Percentiles rank a stretch among this genome's conserved stretches.
Conservation (phyloP, 2,329 filamentous ascomycete species). For the Helotiales sp. region DNA sequence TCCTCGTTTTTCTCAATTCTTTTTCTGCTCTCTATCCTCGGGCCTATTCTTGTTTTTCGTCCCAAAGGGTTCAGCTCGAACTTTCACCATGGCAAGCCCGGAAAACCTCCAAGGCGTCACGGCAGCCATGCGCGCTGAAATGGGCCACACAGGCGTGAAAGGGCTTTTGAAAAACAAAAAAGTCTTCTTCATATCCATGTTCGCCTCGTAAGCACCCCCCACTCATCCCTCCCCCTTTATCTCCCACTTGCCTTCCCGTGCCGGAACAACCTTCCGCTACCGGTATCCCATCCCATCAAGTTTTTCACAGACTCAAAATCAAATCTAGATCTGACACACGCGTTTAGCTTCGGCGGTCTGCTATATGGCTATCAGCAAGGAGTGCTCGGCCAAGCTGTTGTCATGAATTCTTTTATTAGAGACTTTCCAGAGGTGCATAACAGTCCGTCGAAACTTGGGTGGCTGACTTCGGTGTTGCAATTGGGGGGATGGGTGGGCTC, state of each 20-base stretch:
- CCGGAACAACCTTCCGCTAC: not conserved
- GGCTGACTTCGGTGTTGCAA: slow-evolving; percentile 57
- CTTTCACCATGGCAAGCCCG: slow-evolving; percentile 12
- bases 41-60: no score
- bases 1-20: not conserved
- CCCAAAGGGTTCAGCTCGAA: not conserved
- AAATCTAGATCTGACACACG: not conserved
- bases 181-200: slow-evolving; percentile 48
- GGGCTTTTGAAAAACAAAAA: slow-evolving; percentile 43
- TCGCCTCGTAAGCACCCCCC: slow-evolving; percentile 45
- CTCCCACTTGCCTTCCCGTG: not conserved
- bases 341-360: slow-evolving; percentile 54
- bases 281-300: not conserved
- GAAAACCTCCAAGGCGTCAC: slow-evolving; percentile 18
- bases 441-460: slow-evolving; percentile 43
- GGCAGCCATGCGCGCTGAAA: slow-evolving; percentile 16
- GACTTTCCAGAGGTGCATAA: slow-evolving; percentile 53
- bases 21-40: not conserved
- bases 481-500: slow-evolving; percentile 56
- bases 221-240: not conserved
- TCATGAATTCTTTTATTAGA: slow-evolving; percentile 56
- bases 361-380: slow-evolving; percentile 61
- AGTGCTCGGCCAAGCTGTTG: slow-evolving; percentile 57
- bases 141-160: slow-evolving; percentile 17
- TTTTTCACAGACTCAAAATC: not conserved